These are phyloP conservation scores for Ensete glaucum DNA, from an alignment of 176 grass and related monocot genomes.

Conservation along the genomic window DNA sequence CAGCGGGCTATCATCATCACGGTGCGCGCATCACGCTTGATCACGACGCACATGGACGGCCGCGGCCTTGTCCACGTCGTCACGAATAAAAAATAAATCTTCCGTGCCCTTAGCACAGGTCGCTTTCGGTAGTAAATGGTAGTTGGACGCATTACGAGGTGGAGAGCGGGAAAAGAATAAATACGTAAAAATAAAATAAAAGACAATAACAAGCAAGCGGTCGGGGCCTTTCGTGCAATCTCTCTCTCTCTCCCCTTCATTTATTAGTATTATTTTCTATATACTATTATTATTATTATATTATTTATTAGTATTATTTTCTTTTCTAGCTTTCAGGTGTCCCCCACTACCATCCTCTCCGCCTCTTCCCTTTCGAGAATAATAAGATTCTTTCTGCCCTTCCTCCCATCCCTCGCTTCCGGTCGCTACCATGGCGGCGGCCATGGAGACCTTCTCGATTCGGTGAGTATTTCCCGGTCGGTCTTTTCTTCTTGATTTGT, in stretches of 20 bases:
- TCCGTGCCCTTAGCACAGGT: background rate
- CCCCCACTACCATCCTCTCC: background rate
- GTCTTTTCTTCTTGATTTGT: background rate
- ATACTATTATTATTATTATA: background rate
- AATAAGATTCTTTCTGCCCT: conserved; percentile 7
- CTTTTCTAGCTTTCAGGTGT: background rate
- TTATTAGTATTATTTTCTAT: background rate
- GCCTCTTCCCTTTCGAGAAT: background rate
- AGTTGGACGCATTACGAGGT: background rate
- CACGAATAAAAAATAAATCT: background rate
- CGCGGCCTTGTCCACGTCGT: background rate
- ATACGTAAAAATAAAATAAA: no score
- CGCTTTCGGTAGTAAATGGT: conserved; percentile 3
- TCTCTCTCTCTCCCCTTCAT: background rate
- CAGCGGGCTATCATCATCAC: background rate
- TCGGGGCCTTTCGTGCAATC: background rate
- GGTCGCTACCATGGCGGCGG: background rate
- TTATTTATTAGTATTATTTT: background rate
- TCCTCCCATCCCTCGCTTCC: background rate
- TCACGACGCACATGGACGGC: background rate
- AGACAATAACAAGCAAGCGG: no score
- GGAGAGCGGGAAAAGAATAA: conserved; percentile 4
- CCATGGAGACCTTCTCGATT: conserved; percentile 13
- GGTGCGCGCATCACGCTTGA: background rate
- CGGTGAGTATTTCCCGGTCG: background rate